Percentiles rank a stretch among this genome's conserved stretches.
Evolutionary conservation across 306 rosid genomes (phyloP).

Genomic region (Quercus aquifolioides): DNA sequence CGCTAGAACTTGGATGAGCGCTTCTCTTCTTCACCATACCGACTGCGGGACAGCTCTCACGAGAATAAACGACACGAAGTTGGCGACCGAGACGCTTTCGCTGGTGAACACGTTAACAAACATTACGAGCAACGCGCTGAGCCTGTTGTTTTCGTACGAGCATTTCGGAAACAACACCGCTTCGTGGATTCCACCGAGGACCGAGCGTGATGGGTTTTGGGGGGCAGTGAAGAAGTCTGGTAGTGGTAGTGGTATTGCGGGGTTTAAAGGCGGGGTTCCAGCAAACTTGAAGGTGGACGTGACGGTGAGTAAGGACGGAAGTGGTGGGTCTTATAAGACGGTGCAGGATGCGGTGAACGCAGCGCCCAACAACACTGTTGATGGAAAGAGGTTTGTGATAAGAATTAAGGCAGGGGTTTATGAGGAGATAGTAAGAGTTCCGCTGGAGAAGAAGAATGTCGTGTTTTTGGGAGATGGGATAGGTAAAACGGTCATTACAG

Average conservation of each 20-base stretch:
- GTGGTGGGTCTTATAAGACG: conserved; percentile 31
- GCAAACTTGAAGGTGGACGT: conserved; percentile 30
- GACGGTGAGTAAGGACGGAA: conserved; percentile 54
- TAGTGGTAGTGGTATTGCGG: conserved; percentile 1
- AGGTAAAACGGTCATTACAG: conserved; percentile 73
- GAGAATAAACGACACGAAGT: conserved; percentile 67
- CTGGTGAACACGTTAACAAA: conserved; percentile 32
- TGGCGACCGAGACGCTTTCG: conserved; percentile 54
- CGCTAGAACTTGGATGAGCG: conserved; percentile 72
- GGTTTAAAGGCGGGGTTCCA: conserved; percentile 38
- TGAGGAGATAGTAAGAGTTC: conserved; percentile 70
- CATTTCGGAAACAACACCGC: conserved; percentile 38
- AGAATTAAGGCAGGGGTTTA: conserved; percentile 65
- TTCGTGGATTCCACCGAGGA: conserved; percentile 51
- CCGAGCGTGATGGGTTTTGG: conserved; percentile 84
- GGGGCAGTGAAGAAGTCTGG: conserved; percentile 7
- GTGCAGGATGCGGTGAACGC: conserved; percentile 76
- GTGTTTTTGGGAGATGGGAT: conserved; percentile 79
- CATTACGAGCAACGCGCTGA: conserved; percentile 68
- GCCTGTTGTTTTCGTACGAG: conserved; percentile 57
- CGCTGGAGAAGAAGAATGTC: conserved; percentile 58
- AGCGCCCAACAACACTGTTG: conserved; percentile 37
- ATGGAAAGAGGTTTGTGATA: conserved; percentile 48
- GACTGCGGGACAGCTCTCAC: conserved; percentile 72
- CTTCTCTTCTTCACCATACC: conserved; percentile 61